These are phyloP conservation scores for Boletus tomentosulus DNA, from an alignment of 768 basidiomycete species.

Conservation along the genomic window DNA sequence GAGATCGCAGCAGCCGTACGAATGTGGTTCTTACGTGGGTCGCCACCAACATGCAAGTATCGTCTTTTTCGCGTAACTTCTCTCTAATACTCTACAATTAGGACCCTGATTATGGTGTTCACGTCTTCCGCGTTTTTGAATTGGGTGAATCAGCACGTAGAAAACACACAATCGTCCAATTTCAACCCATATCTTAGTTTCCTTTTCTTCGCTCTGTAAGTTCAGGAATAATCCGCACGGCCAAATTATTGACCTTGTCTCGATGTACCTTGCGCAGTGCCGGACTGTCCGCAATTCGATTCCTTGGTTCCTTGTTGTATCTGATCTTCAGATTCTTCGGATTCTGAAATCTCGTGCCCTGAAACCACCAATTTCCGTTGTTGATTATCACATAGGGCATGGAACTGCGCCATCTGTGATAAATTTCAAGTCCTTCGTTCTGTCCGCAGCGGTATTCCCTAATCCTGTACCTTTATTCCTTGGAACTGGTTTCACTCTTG, in stretches of 20 bases:
- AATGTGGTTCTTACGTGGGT: slow-evolving; percentile 84
- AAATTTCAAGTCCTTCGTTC: not conserved
- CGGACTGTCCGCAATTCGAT: slow-evolving; percentile 76
- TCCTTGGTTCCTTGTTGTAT: slow-evolving; percentile 74
- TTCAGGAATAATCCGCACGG: not conserved
- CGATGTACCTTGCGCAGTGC: slow-evolving; percentile 42
- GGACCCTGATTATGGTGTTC: slow-evolving; percentile 69
- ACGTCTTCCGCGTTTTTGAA: slow-evolving; percentile 72
- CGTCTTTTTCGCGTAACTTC: not conserved
- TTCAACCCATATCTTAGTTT: slow-evolving; percentile 91
- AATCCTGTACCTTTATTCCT: slow-evolving; percentile 14
- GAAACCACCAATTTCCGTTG: not conserved
- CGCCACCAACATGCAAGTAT: slow-evolving; percentile 75
- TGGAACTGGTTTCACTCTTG: not conserved
- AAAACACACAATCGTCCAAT: slow-evolving; percentile 42
- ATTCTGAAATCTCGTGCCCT: slow-evolving; percentile 32
- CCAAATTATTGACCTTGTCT: slow-evolving; percentile 2
- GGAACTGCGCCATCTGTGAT: not conserved
- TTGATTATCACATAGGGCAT: not conserved
- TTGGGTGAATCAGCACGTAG: slow-evolving; percentile 63
- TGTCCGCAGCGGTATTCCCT: slow-evolving; percentile 4
- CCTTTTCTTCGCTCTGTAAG: slow-evolving; percentile 66
- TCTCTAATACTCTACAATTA: slow-evolving; percentile 19
- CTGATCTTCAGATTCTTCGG: slow-evolving; percentile 73
- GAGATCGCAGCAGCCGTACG: slow-evolving; percentile 77